A percentile compares a stretch with the other conserved stretches of the same genome.
Evolutionary conservation across 441 rosid species (phyloP).

Genomic region (Populus hybrid): DNA sequence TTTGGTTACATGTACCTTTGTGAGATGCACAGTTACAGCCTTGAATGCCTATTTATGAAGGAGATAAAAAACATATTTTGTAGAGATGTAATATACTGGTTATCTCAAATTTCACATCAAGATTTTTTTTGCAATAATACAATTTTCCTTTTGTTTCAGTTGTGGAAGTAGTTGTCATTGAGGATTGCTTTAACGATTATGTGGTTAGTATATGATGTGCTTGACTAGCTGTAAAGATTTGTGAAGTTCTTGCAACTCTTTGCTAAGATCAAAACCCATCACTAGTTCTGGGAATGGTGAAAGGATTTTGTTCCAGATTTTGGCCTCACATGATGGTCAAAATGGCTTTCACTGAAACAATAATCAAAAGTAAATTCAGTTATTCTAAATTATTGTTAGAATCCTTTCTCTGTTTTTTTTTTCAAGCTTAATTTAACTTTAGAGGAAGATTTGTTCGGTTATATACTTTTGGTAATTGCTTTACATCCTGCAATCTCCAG

Average conservation of each 20-base stretch:
- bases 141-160: neutral
- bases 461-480: neutral
- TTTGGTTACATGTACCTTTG: neutral
- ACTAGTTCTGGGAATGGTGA: neutral
- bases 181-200: conserved; percentile 8
- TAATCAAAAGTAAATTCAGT: neutral
- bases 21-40: conserved; percentile 10
- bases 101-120: neutral
- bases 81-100: neutral
- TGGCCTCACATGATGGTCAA: neutral
- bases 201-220: conserved; percentile 3
- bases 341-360: neutral
- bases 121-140: neutral
- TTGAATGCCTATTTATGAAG: conserved; percentile 13
- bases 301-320: neutral
- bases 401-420: conserved; percentile 3
- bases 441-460: conserved; percentile 1
- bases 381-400: conserved; percentile 1
- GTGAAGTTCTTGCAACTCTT: conserved; percentile 5
- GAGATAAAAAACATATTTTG: conserved; percentile 5
- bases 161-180: conserved; percentile 6
- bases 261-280: neutral
- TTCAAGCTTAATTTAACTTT: neutral
- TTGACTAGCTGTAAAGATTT: neutral
- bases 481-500: conserved; percentile 8